phyloP scores from a whole-genome alignment of 2,329 filamentous ascomycete species.

The Fusarium setosum region DNA sequence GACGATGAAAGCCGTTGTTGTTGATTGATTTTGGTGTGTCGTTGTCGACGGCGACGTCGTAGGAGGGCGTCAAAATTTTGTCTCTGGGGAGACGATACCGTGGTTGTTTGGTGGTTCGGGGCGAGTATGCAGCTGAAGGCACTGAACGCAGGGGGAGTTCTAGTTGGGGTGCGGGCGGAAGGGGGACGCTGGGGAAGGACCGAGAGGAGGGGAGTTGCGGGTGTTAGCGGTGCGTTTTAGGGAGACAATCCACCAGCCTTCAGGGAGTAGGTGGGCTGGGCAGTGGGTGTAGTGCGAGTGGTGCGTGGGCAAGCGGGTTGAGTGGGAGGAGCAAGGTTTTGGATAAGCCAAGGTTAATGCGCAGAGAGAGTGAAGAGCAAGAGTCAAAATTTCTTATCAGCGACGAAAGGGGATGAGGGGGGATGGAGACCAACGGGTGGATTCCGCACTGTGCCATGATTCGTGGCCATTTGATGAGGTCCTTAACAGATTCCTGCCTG shows the following conservation, averaged over 20 bases:
- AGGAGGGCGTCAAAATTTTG: conserved; percentile 49
- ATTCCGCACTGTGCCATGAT: conserved; percentile 35
- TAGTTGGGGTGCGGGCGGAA: conserved; percentile 31
- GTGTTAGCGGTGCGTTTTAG: conserved; percentile 22
- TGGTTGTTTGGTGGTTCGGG: conserved; percentile 35
- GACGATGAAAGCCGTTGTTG: conserved; percentile 47
- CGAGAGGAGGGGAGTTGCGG: conserved; percentile 10
- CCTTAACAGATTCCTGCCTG: conserved; percentile 29
- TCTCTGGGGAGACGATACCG: conserved; percentile 37
- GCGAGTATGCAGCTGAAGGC: conserved; percentile 32
- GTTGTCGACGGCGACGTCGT: conserved; percentile 45
- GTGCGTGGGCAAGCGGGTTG: conserved; percentile 19
- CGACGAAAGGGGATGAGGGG: conserved; percentile 13
- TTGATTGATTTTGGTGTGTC: conserved; percentile 47
- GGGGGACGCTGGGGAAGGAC: conserved; percentile 30
- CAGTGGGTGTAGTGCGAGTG: conserved; percentile 18
- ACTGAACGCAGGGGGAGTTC: conserved; percentile 38
- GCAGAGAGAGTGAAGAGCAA: conserved; percentile 15
- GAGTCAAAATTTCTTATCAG: conserved; percentile 27
- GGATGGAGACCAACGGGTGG: conserved; percentile 10
- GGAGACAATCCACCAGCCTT: conserved; percentile 27
- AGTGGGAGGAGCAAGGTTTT: conserved; percentile 23
- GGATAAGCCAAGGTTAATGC: conserved; percentile 34
- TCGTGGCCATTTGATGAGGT: conserved; percentile 21
- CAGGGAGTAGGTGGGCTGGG: conserved; percentile 27